phyloP scores from a whole-genome alignment of 2,329 filamentous ascomycete species.

The Botrytis pseudocinerea region DNA sequence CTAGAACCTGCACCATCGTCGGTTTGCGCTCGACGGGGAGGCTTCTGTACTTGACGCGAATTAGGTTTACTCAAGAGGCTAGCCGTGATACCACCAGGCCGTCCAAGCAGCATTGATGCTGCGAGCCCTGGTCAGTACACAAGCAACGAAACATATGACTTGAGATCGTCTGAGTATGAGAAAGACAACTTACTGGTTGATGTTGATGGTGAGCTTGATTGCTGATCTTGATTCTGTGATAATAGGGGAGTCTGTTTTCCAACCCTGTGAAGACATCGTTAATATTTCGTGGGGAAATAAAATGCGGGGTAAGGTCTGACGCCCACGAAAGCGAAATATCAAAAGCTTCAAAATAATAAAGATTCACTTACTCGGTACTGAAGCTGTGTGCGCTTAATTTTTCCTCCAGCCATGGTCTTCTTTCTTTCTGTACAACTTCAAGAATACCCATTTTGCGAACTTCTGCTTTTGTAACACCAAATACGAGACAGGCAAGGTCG shows the following conservation, averaged over 20 bases:
- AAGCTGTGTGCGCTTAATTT: constrained; percentile 70
- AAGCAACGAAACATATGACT: background rate
- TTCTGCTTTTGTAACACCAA: constrained; percentile 96
- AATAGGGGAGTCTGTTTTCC: constrained; percentile 31
- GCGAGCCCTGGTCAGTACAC: constrained; percentile 18
- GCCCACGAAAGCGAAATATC: background rate
- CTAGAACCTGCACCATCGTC: constrained; percentile 57
- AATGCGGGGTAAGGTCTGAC: background rate
- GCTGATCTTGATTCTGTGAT: constrained; percentile 31
- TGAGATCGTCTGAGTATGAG: background rate
- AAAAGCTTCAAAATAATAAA: background rate
- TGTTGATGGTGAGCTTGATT: constrained; percentile 40
- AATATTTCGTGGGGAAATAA: constrained; percentile 1
- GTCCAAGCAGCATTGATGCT: constrained; percentile 65
- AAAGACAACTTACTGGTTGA: constrained; percentile 34
- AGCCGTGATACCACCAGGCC: constrained; percentile 73
- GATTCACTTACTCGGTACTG: constrained; percentile 41
- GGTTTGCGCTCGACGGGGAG: constrained; percentile 60
- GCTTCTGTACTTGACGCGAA: constrained; percentile 54
- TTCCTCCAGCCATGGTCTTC: constrained; percentile 83
- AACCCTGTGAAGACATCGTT: constrained; percentile 24
- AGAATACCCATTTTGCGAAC: constrained; percentile 93
- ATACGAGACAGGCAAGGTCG: constrained; percentile 94
- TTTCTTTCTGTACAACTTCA: constrained; percentile 89
- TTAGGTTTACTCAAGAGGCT: constrained; percentile 76